A percentile compares a stretch with the other conserved stretches of the same genome.
These are phyloP conservation scores for Silene conica DNA, from an alignment of 148 eudicot species.

Conservation along the genomic window DNA sequence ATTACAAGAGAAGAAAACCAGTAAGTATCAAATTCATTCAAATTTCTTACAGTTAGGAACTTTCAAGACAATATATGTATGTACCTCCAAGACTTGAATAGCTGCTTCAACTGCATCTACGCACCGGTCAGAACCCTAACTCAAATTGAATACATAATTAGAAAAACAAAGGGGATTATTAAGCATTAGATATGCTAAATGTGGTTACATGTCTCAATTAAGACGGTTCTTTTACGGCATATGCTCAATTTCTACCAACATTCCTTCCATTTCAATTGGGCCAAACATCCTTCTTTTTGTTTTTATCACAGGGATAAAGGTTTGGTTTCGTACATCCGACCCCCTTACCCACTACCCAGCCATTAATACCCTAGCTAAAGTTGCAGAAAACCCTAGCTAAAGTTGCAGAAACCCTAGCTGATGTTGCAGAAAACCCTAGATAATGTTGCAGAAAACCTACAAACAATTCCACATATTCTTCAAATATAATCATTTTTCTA, in stretches of 20 bases:
- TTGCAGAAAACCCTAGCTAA: neutral
- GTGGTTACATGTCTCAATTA: neutral
- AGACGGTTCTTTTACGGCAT: neutral
- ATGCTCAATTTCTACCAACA: neutral
- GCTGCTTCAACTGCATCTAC: conserved; percentile 88
- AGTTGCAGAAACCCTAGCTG: neutral
- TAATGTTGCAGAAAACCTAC: neutral
- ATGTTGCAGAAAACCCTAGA: neutral
- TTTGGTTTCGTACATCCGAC: neutral
- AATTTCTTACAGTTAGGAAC: neutral
- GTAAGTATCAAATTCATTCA: neutral
- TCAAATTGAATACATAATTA: neutral
- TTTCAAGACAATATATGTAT: neutral
- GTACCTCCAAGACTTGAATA: conserved; percentile 79
- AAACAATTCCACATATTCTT: neutral
- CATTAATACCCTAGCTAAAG: neutral
- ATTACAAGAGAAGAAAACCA: too few relatives aligned
- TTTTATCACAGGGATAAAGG: too few relatives aligned
- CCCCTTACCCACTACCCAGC: neutral
- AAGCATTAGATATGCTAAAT: neutral
- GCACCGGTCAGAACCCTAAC: conserved; percentile 53
- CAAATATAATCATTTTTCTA: neutral
- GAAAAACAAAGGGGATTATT: neutral
- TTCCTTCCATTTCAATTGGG: neutral
- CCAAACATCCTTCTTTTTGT: too few relatives aligned